These are phyloP conservation scores for Citrullus amarus DNA, from an alignment of 306 rosid species.

Conservation along the genomic window DNA sequence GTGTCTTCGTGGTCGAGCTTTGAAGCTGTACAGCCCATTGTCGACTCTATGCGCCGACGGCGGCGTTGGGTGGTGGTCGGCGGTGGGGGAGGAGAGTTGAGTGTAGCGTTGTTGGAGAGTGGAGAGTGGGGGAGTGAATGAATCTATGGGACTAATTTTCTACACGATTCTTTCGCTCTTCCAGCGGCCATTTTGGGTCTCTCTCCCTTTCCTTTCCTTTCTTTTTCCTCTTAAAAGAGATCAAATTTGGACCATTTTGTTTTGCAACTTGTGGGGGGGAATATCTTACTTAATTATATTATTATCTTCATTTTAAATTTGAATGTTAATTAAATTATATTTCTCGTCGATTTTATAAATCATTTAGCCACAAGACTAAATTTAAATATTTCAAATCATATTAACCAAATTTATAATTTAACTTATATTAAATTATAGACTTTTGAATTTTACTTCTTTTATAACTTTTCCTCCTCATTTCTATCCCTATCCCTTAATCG, in stretches of 20 bases:
- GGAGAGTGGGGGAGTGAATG: not conserved
- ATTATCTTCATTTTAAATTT: too few relatives aligned
- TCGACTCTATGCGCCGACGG: not conserved
- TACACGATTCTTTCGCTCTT: not conserved
- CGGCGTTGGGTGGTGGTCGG: not conserved
- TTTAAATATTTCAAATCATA: too few relatives aligned
- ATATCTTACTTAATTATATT: not conserved
- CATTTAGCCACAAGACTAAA: too few relatives aligned
- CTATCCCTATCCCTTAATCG: too few relatives aligned
- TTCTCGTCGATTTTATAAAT: too few relatives aligned
- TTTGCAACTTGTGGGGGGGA: not conserved
- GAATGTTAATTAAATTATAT: too few relatives aligned
- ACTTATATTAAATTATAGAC: too few relatives aligned
- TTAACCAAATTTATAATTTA: too few relatives aligned
- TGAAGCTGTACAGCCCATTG: conserved; percentile 91
- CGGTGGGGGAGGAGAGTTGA: not conserved
- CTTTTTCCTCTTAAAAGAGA: not conserved
- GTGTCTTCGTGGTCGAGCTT: conserved; percentile 92
- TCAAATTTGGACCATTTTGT: conserved; percentile 11
- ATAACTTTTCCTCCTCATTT: too few relatives aligned
- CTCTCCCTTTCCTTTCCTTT: not conserved
- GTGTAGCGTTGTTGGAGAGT: not conserved
- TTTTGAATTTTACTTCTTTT: too few relatives aligned
- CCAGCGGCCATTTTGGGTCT: not conserved
- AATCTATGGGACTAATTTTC: not conserved